Evolutionary conservation across 495 filamentous ascomycete species (phyloP).

Genomic region (Daldinia bambusicola): DNA sequence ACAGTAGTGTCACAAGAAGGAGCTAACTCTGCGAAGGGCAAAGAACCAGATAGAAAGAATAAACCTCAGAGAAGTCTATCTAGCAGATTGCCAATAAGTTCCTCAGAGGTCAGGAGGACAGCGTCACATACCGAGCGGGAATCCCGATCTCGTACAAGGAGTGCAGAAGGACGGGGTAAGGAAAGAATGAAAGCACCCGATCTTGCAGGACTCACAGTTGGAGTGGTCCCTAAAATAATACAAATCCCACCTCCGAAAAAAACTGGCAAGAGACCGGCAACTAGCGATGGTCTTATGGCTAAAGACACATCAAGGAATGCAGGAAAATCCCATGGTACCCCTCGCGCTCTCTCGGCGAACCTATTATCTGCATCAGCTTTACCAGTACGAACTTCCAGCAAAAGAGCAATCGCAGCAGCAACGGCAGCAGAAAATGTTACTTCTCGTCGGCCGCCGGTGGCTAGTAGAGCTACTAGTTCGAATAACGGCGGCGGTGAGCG

Average conservation of each 20-base stretch:
- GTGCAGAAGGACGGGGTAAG: background rate
- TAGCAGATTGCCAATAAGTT: constrained; percentile 16
- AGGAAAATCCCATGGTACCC: background rate
- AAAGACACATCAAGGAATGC: background rate
- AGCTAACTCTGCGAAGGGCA: constrained; percentile 15
- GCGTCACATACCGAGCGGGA: background rate
- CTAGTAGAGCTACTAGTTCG: constrained; percentile 16
- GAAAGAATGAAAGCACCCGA: background rate
- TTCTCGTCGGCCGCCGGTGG: background rate
- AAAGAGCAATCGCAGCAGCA: constrained; percentile 13
- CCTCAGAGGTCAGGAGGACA: constrained; percentile 14
- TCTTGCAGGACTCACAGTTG: background rate
- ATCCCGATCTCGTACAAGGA: constrained; percentile 1
- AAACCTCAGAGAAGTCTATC: background rate
- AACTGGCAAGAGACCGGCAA: background rate
- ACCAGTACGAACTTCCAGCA: constrained; percentile 45
- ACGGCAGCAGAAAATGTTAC: background rate
- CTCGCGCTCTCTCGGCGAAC: constrained; percentile 16
- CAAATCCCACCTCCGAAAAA: constrained; percentile 16
- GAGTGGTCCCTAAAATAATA: constrained; percentile 1
- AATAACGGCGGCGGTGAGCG: constrained; percentile 5
- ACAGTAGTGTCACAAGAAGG: constrained; percentile 33
- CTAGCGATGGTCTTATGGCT: background rate
- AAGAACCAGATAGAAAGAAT: constrained; percentile 15
- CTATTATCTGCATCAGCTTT: constrained; percentile 16